phyloP scores from a whole-genome alignment of 2,329 filamentous ascomycete species.

The Teratosphaeria epicoccoides region DNA sequence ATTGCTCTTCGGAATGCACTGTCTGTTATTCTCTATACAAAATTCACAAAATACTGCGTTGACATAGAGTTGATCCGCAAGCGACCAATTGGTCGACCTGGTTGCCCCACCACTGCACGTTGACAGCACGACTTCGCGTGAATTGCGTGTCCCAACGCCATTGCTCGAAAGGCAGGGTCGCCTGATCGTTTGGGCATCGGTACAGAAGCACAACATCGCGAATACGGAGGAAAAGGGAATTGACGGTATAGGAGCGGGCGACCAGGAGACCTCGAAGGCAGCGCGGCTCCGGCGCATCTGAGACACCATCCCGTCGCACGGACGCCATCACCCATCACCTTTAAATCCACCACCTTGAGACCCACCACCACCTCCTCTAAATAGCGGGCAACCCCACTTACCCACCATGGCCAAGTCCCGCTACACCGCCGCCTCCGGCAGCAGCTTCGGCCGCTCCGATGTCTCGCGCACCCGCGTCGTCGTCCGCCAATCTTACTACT shows the following conservation, averaged over 20 bases:
- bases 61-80: too few relatives aligned
- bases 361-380: not conserved
- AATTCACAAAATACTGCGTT: too few relatives aligned
- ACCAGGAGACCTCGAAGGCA: not conserved
- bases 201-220: not conserved
- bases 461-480: slow-evolving; percentile 25
- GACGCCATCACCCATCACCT: not conserved
- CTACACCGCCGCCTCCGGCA: slow-evolving; percentile 1
- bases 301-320: not conserved
- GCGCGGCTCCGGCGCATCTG: not conserved
- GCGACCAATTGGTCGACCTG: too few relatives aligned
- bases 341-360: not conserved
- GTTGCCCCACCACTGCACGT: too few relatives aligned
- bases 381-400: not conserved
- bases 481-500: slow-evolving; percentile 47
- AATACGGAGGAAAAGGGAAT: not conserved
- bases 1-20: too few relatives aligned
- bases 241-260: not conserved
- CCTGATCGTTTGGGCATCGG: not conserved
- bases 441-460: slow-evolving; percentile 21
- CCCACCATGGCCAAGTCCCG: not conserved
- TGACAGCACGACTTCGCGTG: not conserved
- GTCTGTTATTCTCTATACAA: too few relatives aligned
- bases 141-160: not conserved
- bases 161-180: not conserved